A percentile compares a stretch with the other conserved stretches of the same genome.
Conservation (phyloP, 176 grass and related monocot genomes). For the Thinopyrum elongatum region DNA sequence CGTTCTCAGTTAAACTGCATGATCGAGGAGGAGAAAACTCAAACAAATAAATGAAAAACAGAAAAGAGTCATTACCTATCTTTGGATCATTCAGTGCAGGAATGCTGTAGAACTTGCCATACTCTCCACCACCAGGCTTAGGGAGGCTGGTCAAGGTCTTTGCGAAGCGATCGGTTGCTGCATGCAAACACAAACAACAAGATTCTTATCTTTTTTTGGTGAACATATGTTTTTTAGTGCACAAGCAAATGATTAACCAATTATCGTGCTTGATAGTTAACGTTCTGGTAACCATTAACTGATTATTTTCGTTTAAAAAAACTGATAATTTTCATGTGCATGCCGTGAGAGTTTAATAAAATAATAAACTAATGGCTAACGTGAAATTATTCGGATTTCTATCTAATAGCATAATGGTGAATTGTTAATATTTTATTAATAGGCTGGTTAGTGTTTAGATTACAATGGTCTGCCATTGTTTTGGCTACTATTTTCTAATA, state of each 20-base stretch:
- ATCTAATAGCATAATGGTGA: no score
- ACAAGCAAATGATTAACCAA: background rate
- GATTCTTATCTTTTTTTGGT: background rate
- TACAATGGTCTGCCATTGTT: no score
- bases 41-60: background rate
- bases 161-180: constrained; percentile 71
- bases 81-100: constrained; percentile 82
- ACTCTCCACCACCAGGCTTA: constrained; percentile 83
- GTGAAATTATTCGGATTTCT: no score
- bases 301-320: no score
- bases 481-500: no score
- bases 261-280: no score
- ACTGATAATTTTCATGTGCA: no score
- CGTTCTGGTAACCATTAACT: no score
- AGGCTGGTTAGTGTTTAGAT: no score
- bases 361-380: no score
- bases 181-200: constrained; percentile 1
- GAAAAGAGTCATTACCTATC: constrained; percentile 54
- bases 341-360: no score
- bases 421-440: no score
- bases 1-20: background rate
- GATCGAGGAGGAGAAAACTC: background rate
- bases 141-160: constrained; percentile 71
- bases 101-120: constrained; percentile 86
- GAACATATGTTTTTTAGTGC: background rate